phyloP scores from a whole-genome alignment of 1,284 basidiomycete species.

The Rhodofomes roseus region DNA sequence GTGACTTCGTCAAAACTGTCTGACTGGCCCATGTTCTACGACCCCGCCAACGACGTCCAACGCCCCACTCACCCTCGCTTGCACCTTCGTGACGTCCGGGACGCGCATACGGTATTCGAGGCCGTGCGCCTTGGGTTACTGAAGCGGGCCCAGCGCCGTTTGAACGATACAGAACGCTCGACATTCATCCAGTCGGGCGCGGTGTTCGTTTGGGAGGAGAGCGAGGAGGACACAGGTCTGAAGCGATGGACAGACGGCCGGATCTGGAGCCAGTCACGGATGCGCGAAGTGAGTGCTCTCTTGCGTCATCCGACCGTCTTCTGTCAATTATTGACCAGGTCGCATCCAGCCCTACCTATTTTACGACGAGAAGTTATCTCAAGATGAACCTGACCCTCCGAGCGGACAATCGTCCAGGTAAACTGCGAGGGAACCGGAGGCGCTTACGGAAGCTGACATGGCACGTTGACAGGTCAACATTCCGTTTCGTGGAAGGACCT shows the following conservation, averaged over 20 bases:
- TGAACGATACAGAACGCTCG: slow-evolving; percentile 56
- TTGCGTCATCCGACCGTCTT: slow-evolving; percentile 8
- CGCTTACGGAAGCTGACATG: background rate
- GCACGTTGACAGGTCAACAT: slow-evolving; percentile 30
- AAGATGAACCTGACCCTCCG: slow-evolving; percentile 34
- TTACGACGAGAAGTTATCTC: slow-evolving; percentile 58
- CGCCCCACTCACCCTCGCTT: slow-evolving; percentile 57
- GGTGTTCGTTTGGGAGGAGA: slow-evolving; percentile 65
- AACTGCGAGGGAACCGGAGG: slow-evolving; percentile 13
- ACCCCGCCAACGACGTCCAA: slow-evolving; percentile 43
- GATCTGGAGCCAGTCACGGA: slow-evolving; percentile 62
- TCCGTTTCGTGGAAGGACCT: slow-evolving; percentile 56
- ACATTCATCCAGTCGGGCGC: slow-evolving; percentile 56
- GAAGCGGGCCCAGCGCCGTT: slow-evolving; percentile 44
- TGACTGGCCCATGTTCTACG: slow-evolving; percentile 33
- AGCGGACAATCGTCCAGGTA: slow-evolving; percentile 37
- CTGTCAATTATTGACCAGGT: slow-evolving; percentile 11
- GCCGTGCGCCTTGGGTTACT: slow-evolving; percentile 53
- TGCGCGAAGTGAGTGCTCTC: slow-evolving; percentile 47
- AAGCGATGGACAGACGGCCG: slow-evolving; percentile 66
- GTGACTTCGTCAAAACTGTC: background rate
- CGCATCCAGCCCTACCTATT: slow-evolving; percentile 54
- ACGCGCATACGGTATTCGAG: slow-evolving; percentile 58
- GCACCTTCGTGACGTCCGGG: slow-evolving; percentile 59
- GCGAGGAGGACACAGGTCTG: slow-evolving; percentile 56